Percentiles rank a stretch among this genome's conserved stretches.
phyloP scores from a whole-genome alignment of 345 rosid species.

The Eucalyptus curtisii region DNA sequence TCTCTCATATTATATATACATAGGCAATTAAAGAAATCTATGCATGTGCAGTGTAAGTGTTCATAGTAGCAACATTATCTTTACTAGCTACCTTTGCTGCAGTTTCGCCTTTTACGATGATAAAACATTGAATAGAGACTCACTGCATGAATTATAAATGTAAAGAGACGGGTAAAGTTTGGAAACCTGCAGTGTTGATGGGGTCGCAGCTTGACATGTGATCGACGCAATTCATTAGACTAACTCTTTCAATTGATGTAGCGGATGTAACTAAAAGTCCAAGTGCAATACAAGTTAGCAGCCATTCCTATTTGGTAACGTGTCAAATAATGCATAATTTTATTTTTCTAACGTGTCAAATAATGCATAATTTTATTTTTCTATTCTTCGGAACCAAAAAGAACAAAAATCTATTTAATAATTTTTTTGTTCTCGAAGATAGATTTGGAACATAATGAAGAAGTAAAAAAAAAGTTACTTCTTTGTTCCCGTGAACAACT shows the following conservation, averaged over 20 bases:
- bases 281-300: not conserved
- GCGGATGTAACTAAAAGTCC: not conserved
- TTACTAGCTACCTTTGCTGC: not conserved
- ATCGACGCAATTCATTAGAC: not conserved
- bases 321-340: too few species aligned
- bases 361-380: too few species aligned
- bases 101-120: not conserved
- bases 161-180: not conserved
- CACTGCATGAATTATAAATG: not conserved
- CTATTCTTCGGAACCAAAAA: fast-evolving
- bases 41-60: not conserved
- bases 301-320: not conserved
- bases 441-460: too few species aligned
- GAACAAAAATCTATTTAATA: fast-evolving
- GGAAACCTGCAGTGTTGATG: not conserved
- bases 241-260: not conserved
- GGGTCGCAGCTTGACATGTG: not conserved
- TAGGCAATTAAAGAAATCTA: not conserved
- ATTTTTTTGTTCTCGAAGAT: fast-evolving
- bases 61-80: not conserved
- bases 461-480: too few species aligned
- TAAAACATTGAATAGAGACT: not conserved
- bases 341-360: too few species aligned
- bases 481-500: too few species aligned
- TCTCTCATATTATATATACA: not conserved